phyloP scores from a whole-genome alignment of 495 filamentous ascomycete genomes.

The Peziza echinospora region DNA sequence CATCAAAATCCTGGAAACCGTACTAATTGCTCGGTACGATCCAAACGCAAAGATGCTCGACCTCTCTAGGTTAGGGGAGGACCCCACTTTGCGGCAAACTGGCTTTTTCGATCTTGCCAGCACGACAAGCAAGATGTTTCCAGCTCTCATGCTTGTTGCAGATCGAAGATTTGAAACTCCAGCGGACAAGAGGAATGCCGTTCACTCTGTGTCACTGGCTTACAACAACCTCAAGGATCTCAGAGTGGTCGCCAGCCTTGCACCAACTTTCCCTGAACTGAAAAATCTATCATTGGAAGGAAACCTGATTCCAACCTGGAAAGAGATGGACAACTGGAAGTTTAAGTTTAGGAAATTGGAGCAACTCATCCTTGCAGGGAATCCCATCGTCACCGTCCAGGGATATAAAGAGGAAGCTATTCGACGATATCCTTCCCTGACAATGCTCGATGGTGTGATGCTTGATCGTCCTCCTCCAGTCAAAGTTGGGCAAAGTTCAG shows the following conservation, averaged over 20 bases:
- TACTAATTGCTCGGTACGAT: slow-evolving; percentile 57
- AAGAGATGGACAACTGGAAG: slow-evolving; percentile 42
- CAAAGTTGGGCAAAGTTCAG: slow-evolving; percentile 3
- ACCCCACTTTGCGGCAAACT: slow-evolving; percentile 42
- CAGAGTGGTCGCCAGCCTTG: slow-evolving; percentile 43
- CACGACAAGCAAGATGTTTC: slow-evolving; percentile 71
- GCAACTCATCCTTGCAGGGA: slow-evolving; percentile 54
- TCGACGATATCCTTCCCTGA: slow-evolving; percentile 60
- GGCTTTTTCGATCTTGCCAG: slow-evolving; percentile 51
- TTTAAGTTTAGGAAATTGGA: slow-evolving; percentile 54
- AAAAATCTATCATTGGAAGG: slow-evolving; percentile 35
- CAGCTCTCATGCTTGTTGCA: slow-evolving; percentile 64
- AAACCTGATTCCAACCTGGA: slow-evolving; percentile 15
- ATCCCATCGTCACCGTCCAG: slow-evolving; percentile 42
- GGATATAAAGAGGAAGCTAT: slow-evolving; percentile 48
- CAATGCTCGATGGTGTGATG: slow-evolving; percentile 27
- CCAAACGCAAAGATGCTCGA: slow-evolving; percentile 48
- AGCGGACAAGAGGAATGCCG: slow-evolving; percentile 44
- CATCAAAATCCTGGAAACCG: slow-evolving; percentile 23
- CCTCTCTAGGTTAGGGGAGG: slow-evolving; percentile 48
- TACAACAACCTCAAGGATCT: slow-evolving; percentile 55
- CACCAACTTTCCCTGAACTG: slow-evolving; percentile 55
- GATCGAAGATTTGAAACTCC: slow-evolving; percentile 43
- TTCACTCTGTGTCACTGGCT: slow-evolving; percentile 55
- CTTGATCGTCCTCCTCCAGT: slow-evolving; percentile 10